A percentile compares a stretch with the other conserved stretches of the same genome.
Conservation (phyloP, 148 eudicot species). For the Nepenthes mirabilis region DNA sequence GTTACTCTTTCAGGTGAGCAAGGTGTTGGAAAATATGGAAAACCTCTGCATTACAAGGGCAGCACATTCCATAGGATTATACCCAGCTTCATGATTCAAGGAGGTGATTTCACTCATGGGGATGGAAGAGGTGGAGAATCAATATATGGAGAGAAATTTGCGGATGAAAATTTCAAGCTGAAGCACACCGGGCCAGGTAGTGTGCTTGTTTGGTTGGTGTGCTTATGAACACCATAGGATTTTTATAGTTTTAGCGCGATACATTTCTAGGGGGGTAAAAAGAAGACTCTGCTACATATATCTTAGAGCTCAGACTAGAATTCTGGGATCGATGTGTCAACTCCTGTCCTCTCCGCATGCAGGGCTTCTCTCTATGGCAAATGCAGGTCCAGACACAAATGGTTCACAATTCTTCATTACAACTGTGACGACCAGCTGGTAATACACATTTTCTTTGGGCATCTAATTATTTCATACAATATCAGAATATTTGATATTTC, state of each 20-base stretch:
- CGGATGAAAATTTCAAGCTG: slow-evolving; percentile 91
- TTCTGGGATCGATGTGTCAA: not conserved
- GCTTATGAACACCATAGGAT: not conserved
- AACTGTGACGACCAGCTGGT: slow-evolving; percentile 96
- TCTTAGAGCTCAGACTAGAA: not conserved
- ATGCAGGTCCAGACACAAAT: slow-evolving; percentile 81
- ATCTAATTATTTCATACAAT: not conserved
- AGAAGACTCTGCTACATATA: not conserved
- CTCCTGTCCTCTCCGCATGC: slow-evolving; percentile 4
- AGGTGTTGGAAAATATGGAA: slow-evolving; percentile 76
- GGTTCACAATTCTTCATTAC: slow-evolving; percentile 98
- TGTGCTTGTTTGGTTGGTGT: not conserved
- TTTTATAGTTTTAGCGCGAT: not conserved
- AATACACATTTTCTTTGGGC: not conserved
- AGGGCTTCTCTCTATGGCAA: slow-evolving; percentile 96
- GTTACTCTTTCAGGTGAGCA: slow-evolving; percentile 60
- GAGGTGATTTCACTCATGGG: slow-evolving; percentile 94
- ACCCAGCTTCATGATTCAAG: slow-evolving; percentile 96
- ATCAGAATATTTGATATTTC: too few species aligned
- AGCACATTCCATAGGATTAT: slow-evolving; percentile 87
- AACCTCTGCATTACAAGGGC: slow-evolving; percentile 93
- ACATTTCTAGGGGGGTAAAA: not conserved
- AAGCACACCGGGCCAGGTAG: slow-evolving; percentile 98
- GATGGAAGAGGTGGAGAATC: slow-evolving; percentile 97
- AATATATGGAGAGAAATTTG: slow-evolving; percentile 93